A percentile compares a stretch with the other conserved stretches of the same genome.
These are phyloP conservation scores for Saccharomycopsis fermentans DNA, from an alignment of 805 yeast species.

Conservation along the genomic window DNA sequence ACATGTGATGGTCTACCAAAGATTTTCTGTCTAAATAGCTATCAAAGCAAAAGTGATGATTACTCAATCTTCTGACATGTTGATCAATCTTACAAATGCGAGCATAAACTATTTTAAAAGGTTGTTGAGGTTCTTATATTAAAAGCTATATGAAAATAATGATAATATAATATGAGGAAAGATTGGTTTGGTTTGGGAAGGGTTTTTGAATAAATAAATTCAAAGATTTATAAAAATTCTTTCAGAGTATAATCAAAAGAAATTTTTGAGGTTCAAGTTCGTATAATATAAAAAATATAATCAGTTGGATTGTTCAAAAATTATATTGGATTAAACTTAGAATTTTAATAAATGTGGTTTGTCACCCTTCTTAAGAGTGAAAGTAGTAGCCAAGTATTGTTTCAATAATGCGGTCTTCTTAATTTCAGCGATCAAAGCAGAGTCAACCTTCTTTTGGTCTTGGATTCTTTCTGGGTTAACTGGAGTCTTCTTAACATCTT, in stretches of 20 bases:
- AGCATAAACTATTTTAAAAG: not conserved
- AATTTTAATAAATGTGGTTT: conserved; percentile 96
- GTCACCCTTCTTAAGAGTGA: conserved; percentile 97
- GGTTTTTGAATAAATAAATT: not conserved
- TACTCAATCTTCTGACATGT: too few species aligned
- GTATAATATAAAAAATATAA: conserved; percentile 1
- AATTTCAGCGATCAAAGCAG: conserved; percentile 84
- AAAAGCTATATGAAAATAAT: conserved; percentile 1
- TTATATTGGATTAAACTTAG: conserved; percentile 34
- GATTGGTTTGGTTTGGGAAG: not conserved
- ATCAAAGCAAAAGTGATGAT: too few species aligned
- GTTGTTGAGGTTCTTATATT: conserved; percentile 1
- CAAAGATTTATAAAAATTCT: not conserved
- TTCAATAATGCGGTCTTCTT: conserved; percentile 95
- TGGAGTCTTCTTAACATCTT: conserved; percentile 58
- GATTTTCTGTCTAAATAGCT: too few species aligned
- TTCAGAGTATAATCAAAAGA: not conserved
- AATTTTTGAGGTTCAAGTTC: not conserved
- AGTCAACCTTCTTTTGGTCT: conserved; percentile 94
- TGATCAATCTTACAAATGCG: not conserved
- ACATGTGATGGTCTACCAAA: too few species aligned
- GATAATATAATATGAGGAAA: not conserved
- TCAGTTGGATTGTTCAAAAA: not conserved
- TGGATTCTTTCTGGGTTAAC: conserved; percentile 88
- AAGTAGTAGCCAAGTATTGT: conserved; percentile 90